A percentile compares a stretch with the other conserved stretches of the same genome.
These are phyloP conservation scores for Plicaturopsis crispa DNA, from an alignment of 768 basidiomycete genomes.

Conservation along the genomic window DNA sequence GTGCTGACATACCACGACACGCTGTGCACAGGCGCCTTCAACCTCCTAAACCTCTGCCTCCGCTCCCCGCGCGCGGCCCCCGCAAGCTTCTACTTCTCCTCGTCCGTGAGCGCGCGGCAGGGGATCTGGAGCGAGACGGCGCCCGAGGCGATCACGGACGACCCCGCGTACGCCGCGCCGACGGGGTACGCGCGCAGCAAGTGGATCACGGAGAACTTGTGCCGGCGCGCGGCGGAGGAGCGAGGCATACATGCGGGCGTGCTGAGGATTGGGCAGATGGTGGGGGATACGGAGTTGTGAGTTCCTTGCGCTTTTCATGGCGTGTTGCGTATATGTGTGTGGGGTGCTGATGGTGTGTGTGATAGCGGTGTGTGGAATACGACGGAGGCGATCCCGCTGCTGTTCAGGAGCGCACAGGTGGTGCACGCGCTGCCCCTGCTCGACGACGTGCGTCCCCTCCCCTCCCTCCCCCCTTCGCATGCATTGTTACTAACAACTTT, in stretches of 20 bases:
- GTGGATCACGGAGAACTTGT: conserved; percentile 48
- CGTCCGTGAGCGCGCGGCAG: conserved; percentile 34
- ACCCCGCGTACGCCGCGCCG: conserved; percentile 24
- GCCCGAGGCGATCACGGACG: conserved; percentile 24
- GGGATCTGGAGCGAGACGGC: conserved; percentile 23
- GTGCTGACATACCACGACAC: conserved; percentile 8
- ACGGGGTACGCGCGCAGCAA: conserved; percentile 35
- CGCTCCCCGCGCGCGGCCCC: conserved; percentile 21
- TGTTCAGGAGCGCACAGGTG: conserved; percentile 36
- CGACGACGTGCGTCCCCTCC: conserved; percentile 20
- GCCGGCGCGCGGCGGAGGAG: conserved; percentile 29
- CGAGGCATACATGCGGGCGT: conserved; percentile 24
- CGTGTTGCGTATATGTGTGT: neutral
- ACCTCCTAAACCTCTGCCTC: conserved; percentile 42
- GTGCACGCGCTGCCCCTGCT: conserved; percentile 25
- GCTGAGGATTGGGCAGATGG: conserved; percentile 48
- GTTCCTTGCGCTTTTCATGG: neutral
- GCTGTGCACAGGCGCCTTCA: conserved; percentile 38
- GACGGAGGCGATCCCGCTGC: conserved; percentile 35
- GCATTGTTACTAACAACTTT: neutral
- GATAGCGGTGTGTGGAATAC: conserved; percentile 47
- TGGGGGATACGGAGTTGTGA: conserved; percentile 35
- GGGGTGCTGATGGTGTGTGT: neutral
- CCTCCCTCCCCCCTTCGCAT: neutral
- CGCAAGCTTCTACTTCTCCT: conserved; percentile 43